Evolutionary conservation across 768 basidiomycete species (phyloP).

Genomic region (Phlebiopsis flavidoalba): DNA sequence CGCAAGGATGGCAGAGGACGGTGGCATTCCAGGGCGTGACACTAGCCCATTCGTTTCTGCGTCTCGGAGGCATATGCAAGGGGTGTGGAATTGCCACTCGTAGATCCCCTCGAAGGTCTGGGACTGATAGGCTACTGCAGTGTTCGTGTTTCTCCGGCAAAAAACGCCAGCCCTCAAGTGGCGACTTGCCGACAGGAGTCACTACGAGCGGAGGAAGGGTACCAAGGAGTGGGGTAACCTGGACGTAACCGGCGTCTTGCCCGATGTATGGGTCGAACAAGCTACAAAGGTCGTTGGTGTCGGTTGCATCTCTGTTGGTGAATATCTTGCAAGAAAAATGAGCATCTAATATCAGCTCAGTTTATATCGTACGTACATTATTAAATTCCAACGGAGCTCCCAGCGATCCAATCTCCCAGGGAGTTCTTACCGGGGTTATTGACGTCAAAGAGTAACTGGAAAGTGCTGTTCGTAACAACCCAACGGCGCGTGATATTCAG

Average conservation of each 20-base stretch:
- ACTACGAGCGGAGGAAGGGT: conserved; percentile 49
- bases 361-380: conserved; percentile 31
- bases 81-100: conserved; percentile 58
- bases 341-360: not conserved
- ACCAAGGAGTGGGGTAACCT: conserved; percentile 47
- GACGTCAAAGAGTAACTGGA: conserved; percentile 48
- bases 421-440: conserved; percentile 40
- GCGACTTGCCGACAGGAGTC: conserved; percentile 35
- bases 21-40: conserved; percentile 50
- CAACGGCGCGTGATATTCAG: conserved; percentile 49
- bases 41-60: conserved; percentile 50
- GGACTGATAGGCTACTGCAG: conserved; percentile 45
- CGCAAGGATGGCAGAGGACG: conserved; percentile 42
- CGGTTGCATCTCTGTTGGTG: conserved; percentile 44
- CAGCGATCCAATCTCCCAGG: conserved; percentile 49
- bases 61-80: conserved; percentile 32
- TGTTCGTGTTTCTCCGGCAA: conserved; percentile 44
- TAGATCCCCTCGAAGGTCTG: conserved; percentile 57
- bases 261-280: conserved; percentile 56
- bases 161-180: conserved; percentile 58
- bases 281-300: conserved; percentile 48
- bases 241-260: conserved; percentile 50
- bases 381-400: conserved; percentile 53
- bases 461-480: conserved; percentile 34
- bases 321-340: conserved; percentile 39